These are phyloP conservation scores for Lactarius tabidus DNA, from an alignment of 768 basidiomycete genomes.

Conservation along the genomic window DNA sequence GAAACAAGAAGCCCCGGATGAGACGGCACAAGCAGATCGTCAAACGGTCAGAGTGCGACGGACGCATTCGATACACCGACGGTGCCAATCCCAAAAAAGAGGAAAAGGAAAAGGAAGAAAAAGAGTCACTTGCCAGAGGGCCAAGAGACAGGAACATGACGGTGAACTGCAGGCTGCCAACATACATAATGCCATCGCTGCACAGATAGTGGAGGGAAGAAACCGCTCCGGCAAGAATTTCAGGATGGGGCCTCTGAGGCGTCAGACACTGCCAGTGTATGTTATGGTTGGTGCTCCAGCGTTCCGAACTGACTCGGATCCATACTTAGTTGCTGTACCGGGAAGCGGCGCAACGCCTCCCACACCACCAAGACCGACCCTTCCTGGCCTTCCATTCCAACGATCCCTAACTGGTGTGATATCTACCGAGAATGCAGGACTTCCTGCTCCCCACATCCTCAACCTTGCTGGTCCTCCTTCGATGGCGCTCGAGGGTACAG, in stretches of 20 bases:
- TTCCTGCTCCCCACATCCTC: neutral
- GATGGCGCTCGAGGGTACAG: neutral
- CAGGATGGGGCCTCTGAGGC: neutral
- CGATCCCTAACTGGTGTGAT: neutral
- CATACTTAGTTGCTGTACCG: neutral
- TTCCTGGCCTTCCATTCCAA: neutral
- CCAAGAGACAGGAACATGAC: neutral
- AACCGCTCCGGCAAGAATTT: neutral
- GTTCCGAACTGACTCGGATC: neutral
- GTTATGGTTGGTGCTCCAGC: neutral
- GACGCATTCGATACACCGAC: neutral
- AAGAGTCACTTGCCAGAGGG: neutral
- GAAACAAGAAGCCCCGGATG: neutral
- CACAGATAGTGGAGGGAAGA: neutral
- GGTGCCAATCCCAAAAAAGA: slow-evolving; percentile 24
- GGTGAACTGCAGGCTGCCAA: neutral
- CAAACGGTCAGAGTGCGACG: neutral
- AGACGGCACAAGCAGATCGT: neutral
- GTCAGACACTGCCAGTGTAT: slow-evolving; percentile 4
- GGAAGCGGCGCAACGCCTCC: neutral
- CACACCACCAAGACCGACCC: neutral
- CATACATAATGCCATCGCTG: neutral
- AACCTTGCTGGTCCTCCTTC: slow-evolving; percentile 22
- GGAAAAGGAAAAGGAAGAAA: slow-evolving; percentile 33
- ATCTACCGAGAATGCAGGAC: neutral